phyloP scores from a whole-genome alignment of 1,284 basidiomycete genomes.

The Acaromyces ingoldii region DNA sequence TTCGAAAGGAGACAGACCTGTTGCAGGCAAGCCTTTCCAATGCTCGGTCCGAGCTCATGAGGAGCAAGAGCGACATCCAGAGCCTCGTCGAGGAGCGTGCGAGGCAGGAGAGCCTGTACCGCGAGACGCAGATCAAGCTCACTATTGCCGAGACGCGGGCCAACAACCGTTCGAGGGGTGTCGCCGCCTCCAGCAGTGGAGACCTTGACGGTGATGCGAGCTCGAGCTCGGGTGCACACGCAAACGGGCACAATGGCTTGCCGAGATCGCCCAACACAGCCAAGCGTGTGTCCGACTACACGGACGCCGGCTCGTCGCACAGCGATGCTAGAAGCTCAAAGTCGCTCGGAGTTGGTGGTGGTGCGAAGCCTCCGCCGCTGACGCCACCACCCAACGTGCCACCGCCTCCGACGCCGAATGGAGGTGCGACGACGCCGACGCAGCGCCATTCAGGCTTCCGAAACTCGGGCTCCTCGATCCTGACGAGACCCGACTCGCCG shows the following conservation, averaged over 20 bases:
- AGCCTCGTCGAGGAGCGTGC: slow-evolving; percentile 66
- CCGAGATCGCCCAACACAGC: slow-evolving; percentile 13
- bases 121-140: slow-evolving; percentile 28
- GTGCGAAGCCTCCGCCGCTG: slow-evolving; percentile 74
- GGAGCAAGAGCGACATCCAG: slow-evolving; percentile 68
- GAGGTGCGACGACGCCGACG: slow-evolving; percentile 10
- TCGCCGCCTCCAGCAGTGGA: slow-evolving; percentile 10
- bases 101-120: slow-evolving; percentile 48
- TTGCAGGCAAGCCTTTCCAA: slow-evolving; percentile 67
- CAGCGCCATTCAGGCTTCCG: slow-evolving; percentile 20
- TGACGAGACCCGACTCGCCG: slow-evolving; percentile 38
- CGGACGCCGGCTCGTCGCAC: slow-evolving; percentile 3
- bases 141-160: slow-evolving; percentile 31
- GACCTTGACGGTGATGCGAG: neutral
- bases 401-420: slow-evolving; percentile 58
- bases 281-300: slow-evolving; percentile 2
- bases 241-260: slow-evolving; percentile 10
- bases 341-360: neutral
- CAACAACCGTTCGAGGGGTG: slow-evolving; percentile 23
- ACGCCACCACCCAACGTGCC: slow-evolving; percentile 82
- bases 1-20: slow-evolving; percentile 63
- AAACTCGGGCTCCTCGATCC: slow-evolving; percentile 26
- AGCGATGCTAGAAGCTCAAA: neutral
- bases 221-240: slow-evolving; percentile 18
- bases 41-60: slow-evolving; percentile 25